A percentile compares a stretch with the other conserved stretches of the same genome.
Conservation (phyloP, 148 eudicot species). For the Bassia scoparia region DNA sequence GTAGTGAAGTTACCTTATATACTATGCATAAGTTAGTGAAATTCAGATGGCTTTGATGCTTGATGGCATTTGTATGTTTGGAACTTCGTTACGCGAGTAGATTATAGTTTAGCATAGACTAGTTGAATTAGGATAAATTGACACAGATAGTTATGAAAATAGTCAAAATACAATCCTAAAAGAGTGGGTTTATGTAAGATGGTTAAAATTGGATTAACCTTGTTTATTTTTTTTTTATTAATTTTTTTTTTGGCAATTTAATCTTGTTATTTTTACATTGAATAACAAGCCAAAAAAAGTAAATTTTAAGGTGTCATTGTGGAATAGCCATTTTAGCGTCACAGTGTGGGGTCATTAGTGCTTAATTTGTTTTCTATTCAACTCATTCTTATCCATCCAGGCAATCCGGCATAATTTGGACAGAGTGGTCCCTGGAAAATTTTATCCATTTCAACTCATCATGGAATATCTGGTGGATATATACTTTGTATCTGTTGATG, state of each 20-base stretch:
- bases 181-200: background rate
- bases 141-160: background rate
- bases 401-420: conserved; percentile 20
- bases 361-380: background rate
- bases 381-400: conserved; percentile 23
- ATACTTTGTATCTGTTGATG: background rate
- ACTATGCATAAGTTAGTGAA: background rate
- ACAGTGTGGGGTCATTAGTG: background rate
- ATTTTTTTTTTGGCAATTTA: too few species aligned
- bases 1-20: background rate
- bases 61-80: background rate
- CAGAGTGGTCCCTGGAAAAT: background rate
- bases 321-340: conserved; percentile 2
- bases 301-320: background rate
- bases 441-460: background rate
- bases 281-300: background rate
- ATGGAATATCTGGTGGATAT: background rate
- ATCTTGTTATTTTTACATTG: background rate
- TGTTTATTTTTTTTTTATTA: too few species aligned
- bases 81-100: background rate
- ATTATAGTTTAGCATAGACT: background rate
- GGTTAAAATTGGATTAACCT: background rate
- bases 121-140: background rate
- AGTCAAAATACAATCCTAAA: background rate
- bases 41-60: background rate